Conservation (phyloP, 2,329 filamentous ascomycete genomes). For the Aureobasidium sp. region DNA sequence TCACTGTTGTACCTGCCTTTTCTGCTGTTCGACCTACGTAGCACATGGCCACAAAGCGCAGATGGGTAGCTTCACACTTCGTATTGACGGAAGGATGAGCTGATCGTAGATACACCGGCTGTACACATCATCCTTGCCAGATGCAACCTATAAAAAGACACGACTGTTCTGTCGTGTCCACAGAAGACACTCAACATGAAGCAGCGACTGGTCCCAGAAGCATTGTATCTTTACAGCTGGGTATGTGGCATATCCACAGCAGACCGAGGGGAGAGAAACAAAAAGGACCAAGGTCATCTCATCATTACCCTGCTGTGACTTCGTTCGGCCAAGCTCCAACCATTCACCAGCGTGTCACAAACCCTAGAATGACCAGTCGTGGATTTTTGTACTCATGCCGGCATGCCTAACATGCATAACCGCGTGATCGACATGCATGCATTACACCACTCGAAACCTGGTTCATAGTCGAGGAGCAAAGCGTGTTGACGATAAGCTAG, state of each 20-base stretch:
- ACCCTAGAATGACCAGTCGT: neutral
- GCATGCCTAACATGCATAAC: neutral
- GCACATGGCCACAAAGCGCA: neutral
- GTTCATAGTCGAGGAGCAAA: neutral
- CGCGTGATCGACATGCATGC: neutral
- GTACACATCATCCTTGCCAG: neutral
- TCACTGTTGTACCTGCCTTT: neutral
- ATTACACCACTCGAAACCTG: neutral
- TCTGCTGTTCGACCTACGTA: neutral
- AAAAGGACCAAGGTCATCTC: too few species aligned
- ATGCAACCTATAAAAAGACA: too few species aligned
- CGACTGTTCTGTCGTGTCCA: too few species aligned
- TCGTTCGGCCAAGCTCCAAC: neutral
- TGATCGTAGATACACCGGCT: neutral
- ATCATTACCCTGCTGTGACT: too few species aligned
- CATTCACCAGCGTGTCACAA: neutral
- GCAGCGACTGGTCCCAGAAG: too few species aligned
- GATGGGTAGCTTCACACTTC: neutral
- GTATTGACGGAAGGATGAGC: neutral
- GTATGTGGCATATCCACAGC: too few species aligned
- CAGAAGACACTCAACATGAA: too few species aligned
- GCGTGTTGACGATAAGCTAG: neutral
- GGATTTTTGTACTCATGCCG: neutral
- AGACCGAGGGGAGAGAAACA: too few species aligned
- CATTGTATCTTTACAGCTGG: too few species aligned